A percentile compares a stretch with the other conserved stretches of the same genome.
Conservation (phyloP, 495 filamentous ascomycete genomes). For the Copromyces sp. region DNA sequence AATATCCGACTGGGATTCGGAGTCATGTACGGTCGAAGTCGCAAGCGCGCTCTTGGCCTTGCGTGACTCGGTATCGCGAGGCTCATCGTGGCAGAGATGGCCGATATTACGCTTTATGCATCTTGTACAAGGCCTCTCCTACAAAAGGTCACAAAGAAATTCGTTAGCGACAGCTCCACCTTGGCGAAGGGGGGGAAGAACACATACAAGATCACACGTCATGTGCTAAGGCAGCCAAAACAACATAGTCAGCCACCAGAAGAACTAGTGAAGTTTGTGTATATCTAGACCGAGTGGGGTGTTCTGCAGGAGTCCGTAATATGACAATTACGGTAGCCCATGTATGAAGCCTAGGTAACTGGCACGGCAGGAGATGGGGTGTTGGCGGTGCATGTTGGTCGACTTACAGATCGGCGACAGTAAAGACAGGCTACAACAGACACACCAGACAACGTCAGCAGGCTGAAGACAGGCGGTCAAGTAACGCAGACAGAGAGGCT, state of each 20-base stretch:
- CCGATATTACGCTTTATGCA: conserved; percentile 99
- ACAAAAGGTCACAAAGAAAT: conserved; percentile 14
- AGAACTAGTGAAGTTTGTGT: conserved; percentile 3
- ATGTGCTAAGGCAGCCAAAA: conserved; percentile 64
- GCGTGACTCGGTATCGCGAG: conserved; percentile 61
- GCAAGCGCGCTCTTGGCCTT: conserved; percentile 59
- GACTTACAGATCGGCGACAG: conserved; percentile 95
- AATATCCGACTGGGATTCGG: conserved; percentile 29
- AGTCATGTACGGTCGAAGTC: conserved; percentile 48
- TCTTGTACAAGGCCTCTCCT: conserved; percentile 93
- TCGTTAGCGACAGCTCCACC: conserved; percentile 7
- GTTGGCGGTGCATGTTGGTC: conserved; percentile 19
- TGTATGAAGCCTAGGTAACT: not conserved
- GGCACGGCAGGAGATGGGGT: conserved; percentile 11
- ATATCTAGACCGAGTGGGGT: not conserved
- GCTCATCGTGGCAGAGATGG: conserved; percentile 97
- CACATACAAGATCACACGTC: conserved; percentile 98
- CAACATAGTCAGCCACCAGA: conserved; percentile 22
- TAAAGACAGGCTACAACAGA: conserved; percentile 84
- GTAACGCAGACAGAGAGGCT: conserved; percentile 12
- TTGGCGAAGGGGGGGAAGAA: conserved; percentile 24
- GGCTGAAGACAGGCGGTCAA: conserved; percentile 8
- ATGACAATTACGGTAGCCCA: not conserved
- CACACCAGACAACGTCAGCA: conserved; percentile 38
- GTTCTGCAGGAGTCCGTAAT: not conserved